Conservation (phyloP, 2,329 filamentous ascomycete genomes). For the Verticillium isaacii region DNA sequence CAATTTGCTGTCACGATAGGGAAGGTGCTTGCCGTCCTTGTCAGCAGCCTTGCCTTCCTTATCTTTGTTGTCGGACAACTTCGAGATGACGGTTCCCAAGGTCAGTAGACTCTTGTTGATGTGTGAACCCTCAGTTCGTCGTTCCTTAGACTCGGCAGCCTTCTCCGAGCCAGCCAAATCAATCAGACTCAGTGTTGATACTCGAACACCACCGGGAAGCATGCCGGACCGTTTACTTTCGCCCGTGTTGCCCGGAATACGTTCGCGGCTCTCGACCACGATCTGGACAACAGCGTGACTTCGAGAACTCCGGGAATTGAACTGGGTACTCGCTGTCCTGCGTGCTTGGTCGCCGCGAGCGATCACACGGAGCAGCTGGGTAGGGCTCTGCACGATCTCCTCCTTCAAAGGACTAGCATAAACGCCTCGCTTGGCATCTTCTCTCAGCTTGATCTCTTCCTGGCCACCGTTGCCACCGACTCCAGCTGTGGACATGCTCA, state of each 20-base stretch:
- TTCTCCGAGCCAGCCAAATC: constrained; percentile 95
- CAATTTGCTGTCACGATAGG: constrained; percentile 96
- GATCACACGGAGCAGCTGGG: constrained; percentile 90
- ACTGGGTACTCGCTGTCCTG: constrained; percentile 90
- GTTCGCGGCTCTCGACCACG: constrained; percentile 92
- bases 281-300: constrained; percentile 99
- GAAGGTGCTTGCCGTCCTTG: constrained; percentile 86
- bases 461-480: constrained; percentile 52
- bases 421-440: constrained; percentile 93
- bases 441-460: constrained; percentile 94
- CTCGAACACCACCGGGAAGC: constrained; percentile 82
- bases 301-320: constrained; percentile 92
- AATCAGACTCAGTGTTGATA: constrained; percentile 92
- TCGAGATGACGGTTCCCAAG: constrained; percentile 89
- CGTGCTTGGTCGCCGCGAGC: constrained; percentile 88
- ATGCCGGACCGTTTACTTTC: constrained; percentile 66
- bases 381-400: constrained; percentile 97
- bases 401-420: constrained; percentile 96
- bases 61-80: constrained; percentile 84
- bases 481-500: constrained; percentile 65
- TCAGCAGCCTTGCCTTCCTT: constrained; percentile 69
- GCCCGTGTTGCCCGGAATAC: constrained; percentile 53
- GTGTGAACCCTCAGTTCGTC: constrained; percentile 89
- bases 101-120: constrained; percentile 98
- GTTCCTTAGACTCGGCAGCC: constrained; percentile 91